These are phyloP conservation scores for Mucor mucedo DNA, from an alignment of 371 early-diverging fungal genomes.

Conservation along the genomic window DNA sequence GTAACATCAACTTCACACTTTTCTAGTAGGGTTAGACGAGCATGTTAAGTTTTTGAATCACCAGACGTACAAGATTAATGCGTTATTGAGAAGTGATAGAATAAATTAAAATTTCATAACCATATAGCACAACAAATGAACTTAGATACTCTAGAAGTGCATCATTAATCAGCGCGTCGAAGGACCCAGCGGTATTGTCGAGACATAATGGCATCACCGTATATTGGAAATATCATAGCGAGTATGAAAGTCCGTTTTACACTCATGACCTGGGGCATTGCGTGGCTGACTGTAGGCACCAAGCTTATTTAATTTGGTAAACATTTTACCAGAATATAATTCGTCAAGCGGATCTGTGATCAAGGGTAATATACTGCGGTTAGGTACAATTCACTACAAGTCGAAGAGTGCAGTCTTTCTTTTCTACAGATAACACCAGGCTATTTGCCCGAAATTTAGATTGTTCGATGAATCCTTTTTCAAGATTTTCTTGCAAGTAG, in stretches of 20 bases:
- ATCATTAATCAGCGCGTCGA: slow-evolving; percentile 44
- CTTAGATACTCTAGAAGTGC: slow-evolving; percentile 41
- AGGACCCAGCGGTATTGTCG: slow-evolving; percentile 50
- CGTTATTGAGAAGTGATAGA: slow-evolving; percentile 45
- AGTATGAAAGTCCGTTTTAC: slow-evolving; percentile 9
- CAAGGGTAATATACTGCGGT: background rate
- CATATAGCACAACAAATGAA: slow-evolving; percentile 44
- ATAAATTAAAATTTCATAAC: slow-evolving; percentile 56
- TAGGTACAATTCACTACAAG: slow-evolving; percentile 49
- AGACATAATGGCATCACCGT: slow-evolving; percentile 57
- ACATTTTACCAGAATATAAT: background rate
- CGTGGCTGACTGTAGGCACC: slow-evolving; percentile 41
- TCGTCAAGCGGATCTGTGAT: slow-evolving; percentile 4
- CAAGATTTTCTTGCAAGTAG: slow-evolving; percentile 16
- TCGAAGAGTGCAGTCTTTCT: slow-evolving; percentile 52
- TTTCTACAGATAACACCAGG: slow-evolving; percentile 56
- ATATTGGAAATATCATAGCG: slow-evolving; percentile 48
- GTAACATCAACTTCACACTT: slow-evolving; percentile 51
- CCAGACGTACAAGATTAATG: slow-evolving; percentile 32
- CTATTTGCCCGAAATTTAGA: slow-evolving; percentile 52
- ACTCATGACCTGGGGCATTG: slow-evolving; percentile 11
- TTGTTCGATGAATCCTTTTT: slow-evolving; percentile 40
- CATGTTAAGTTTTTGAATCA: slow-evolving; percentile 36
- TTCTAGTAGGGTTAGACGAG: slow-evolving; percentile 29
- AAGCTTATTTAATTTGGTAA: slow-evolving; percentile 40